phyloP scores from a whole-genome alignment of 441 rosid species.

The Gossypium gossypioides region DNA sequence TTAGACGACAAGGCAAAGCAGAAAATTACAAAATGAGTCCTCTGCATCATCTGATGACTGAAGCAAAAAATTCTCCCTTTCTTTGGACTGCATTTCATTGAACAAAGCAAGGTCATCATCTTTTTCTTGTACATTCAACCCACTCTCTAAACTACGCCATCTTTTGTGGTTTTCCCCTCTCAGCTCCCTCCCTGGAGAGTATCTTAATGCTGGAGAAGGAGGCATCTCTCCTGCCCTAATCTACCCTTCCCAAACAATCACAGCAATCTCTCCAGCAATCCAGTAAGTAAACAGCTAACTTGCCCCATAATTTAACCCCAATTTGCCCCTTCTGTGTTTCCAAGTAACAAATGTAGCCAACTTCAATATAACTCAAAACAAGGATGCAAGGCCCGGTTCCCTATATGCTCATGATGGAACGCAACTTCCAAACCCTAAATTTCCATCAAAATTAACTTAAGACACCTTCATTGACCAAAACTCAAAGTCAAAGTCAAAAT shows the following conservation, averaged over 20 bases:
- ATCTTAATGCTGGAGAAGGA: conserved; percentile 79
- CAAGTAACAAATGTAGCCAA: conserved; percentile 3
- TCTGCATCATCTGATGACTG: conserved; percentile 70
- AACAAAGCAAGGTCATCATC: conserved; percentile 90
- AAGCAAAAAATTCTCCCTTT: conserved; percentile 74
- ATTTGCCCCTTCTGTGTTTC: conserved; percentile 6
- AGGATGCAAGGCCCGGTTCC: background rate
- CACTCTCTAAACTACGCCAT: conserved; percentile 72
- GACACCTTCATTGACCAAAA: conserved; percentile 14
- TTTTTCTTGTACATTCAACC: conserved; percentile 48
- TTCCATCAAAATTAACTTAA: conserved; percentile 14
- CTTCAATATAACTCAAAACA: background rate
- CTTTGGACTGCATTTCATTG: conserved; percentile 79
- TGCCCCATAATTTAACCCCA: conserved; percentile 21
- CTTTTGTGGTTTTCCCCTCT: conserved; percentile 61
- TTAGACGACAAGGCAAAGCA: conserved; percentile 10
- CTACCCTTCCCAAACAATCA: conserved; percentile 18
- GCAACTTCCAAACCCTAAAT: conserved; percentile 26
- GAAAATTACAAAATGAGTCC: conserved; percentile 73
- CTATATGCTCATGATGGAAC: background rate
- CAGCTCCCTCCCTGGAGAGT: conserved; percentile 65
- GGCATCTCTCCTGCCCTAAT: conserved; percentile 49
- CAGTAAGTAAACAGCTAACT: background rate
- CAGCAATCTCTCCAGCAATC: conserved; percentile 16
- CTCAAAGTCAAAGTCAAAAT: conserved; percentile 20